Conservation (phyloP, 257 asterid genomes). For the Schizonepeta tenuifolia region DNA sequence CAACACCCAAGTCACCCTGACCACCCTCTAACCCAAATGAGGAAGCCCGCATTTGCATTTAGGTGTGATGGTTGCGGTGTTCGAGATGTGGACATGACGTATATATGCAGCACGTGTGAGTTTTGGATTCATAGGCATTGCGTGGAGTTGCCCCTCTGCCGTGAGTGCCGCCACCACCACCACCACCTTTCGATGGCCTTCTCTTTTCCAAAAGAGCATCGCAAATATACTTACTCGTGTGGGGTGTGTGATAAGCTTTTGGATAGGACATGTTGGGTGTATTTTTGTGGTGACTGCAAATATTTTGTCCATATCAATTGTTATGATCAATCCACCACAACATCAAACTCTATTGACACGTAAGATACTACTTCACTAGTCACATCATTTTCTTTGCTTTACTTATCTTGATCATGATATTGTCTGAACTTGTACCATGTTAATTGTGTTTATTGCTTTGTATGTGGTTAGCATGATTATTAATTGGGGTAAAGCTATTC, state of each 20-base stretch:
- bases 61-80: conserved; percentile 3
- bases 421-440: no score
- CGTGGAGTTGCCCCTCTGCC: not conserved
- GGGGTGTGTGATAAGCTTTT: not conserved
- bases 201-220: not conserved
- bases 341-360: not conserved
- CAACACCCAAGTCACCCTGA: not conserved
- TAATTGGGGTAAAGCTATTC: no score
- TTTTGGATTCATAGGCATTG: conserved; percentile 6
- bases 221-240: not conserved
- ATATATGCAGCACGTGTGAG: not conserved
- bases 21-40: not conserved
- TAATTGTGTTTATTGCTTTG: no score
- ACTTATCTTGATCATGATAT: no score
- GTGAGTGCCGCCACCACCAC: not conserved
- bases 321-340: not conserved
- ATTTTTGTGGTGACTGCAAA: conserved; percentile 20
- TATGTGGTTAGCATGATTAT: no score
- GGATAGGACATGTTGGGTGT: not conserved
- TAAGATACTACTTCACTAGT: not conserved
- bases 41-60: not conserved
- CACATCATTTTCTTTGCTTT: not conserved
- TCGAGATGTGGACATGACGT: conserved; percentile 14
- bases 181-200: not conserved
- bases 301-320: conserved; percentile 18